Conservation (phyloP, 164 flowering plant genomes). For the Stephania japonica region DNA sequence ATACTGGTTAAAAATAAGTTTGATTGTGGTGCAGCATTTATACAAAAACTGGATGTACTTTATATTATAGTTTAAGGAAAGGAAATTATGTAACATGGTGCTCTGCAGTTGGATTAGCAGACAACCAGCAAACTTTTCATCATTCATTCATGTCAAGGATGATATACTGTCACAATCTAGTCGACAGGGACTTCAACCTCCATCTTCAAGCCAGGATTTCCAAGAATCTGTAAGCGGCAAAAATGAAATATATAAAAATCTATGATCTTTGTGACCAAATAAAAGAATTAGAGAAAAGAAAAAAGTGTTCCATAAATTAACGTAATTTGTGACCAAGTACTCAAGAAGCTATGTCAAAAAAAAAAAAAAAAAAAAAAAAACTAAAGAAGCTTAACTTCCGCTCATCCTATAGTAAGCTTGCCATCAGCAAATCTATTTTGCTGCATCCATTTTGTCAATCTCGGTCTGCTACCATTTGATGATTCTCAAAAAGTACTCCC, state of each 20-base stretch:
- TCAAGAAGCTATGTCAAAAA: no score
- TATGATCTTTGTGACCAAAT: no score
- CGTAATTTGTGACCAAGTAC: no score
- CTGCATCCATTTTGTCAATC: no score
- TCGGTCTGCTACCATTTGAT: no score
- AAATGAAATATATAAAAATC: slow-evolving; percentile 8
- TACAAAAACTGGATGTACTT: neutral
- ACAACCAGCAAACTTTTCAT: neutral
- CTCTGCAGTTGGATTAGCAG: neutral
- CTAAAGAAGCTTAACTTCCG: no score
- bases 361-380: no score
- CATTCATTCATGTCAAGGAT: neutral
- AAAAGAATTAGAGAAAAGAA: no score
- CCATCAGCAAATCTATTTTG: no score
- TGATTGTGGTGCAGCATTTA: neutral
- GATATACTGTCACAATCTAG: neutral
- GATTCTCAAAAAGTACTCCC: no score
- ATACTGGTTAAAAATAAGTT: neutral
- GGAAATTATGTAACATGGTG: neutral
- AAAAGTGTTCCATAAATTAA: no score
- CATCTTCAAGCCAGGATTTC: slow-evolving; percentile 14
- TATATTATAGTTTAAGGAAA: neutral
- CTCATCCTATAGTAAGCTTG: no score
- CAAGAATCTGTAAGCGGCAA: slow-evolving; percentile 9
- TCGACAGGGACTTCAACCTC: slow-evolving; percentile 16